Percentiles rank a stretch among this genome's conserved stretches.
Evolutionary conservation across 2,329 filamentous ascomycete species (phyloP).

Genomic region (Fusarium praegraminearum): DNA sequence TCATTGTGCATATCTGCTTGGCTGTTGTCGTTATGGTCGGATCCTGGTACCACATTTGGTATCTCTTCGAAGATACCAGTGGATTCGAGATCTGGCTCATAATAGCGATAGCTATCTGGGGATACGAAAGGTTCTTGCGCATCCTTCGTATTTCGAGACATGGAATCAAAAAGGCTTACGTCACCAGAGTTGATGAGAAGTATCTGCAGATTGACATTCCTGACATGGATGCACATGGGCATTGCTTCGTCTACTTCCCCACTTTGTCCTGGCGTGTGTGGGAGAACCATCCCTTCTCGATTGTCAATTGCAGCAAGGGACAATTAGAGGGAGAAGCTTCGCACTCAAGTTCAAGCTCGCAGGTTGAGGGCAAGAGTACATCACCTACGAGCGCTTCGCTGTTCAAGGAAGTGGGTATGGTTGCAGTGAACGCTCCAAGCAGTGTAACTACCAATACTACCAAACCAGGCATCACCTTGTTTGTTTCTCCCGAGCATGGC

Average conservation of each 20-base stretch:
- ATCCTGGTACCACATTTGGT: constrained; percentile 57
- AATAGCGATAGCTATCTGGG: constrained; percentile 48
- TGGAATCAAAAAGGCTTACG: constrained; percentile 48
- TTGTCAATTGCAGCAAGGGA: constrained; percentile 39
- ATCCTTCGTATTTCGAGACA: constrained; percentile 33
- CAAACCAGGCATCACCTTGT: constrained; percentile 47
- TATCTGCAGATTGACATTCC: constrained; percentile 50
- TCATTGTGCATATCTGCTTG: constrained; percentile 57
- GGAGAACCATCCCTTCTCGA: constrained; percentile 53
- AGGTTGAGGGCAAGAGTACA: constrained; percentile 22
- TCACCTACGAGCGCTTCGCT: not conserved
- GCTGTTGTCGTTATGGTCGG: constrained; percentile 57
- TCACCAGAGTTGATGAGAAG: constrained; percentile 47
- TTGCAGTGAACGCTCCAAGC: constrained; percentile 1
- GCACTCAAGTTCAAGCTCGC: not conserved
- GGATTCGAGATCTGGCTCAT: constrained; percentile 57
- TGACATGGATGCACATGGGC: constrained; percentile 39
- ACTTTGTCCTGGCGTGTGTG: constrained; percentile 50
- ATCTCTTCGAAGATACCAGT: constrained; percentile 53
- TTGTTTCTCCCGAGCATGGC: constrained; percentile 41
- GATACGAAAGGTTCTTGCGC: constrained; percentile 47
- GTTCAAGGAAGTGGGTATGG: constrained; percentile 32
- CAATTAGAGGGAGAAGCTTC: not conserved
- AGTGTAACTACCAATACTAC: not conserved
- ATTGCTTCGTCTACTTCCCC: constrained; percentile 51